Conservation (phyloP, 2,329 filamentous ascomycete species). For the Myriosclerotinia duriaeana region DNA sequence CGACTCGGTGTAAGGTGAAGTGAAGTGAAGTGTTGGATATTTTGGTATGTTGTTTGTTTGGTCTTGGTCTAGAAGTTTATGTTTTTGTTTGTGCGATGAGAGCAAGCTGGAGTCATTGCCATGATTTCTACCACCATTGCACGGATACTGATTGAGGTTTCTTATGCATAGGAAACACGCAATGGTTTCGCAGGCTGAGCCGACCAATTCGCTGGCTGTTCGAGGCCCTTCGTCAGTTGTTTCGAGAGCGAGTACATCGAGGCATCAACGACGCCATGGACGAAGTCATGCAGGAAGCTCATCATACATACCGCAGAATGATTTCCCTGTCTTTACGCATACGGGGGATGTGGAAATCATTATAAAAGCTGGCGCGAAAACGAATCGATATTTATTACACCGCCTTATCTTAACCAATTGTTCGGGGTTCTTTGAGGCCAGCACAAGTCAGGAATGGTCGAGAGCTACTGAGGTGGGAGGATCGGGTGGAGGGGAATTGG, state of each 20-base stretch:
- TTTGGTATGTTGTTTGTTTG: constrained; percentile 18
- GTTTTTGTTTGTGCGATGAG: constrained; percentile 10
- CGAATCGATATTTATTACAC: constrained; percentile 85
- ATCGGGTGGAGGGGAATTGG: constrained; percentile 47
- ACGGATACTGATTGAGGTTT: constrained; percentile 14
- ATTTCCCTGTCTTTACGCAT: constrained; percentile 87
- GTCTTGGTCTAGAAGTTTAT: background rate
- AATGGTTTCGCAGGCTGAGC: constrained; percentile 59
- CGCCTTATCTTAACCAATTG: constrained; percentile 83
- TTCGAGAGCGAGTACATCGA: constrained; percentile 46
- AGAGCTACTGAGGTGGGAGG: constrained; percentile 32
- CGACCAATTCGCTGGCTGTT: constrained; percentile 53
- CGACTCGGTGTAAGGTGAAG: constrained; percentile 16
- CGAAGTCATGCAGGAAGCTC: constrained; percentile 66
- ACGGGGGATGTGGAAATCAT: constrained; percentile 92
- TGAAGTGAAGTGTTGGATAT: constrained; percentile 10
- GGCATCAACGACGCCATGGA: constrained; percentile 64
- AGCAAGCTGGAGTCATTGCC: background rate
- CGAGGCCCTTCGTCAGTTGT: constrained; percentile 62
- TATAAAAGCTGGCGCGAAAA: constrained; percentile 66
- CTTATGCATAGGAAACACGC: constrained; percentile 19
- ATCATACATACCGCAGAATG: constrained; percentile 73
- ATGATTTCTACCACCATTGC: background rate
- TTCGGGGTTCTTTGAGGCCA: constrained; percentile 90
- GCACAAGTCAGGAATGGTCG: constrained; percentile 77